Evolutionary conservation across 2,329 filamentous ascomycete genomes (phyloP).

Genomic region (Immersiporthe knoxdaviesiana): DNA sequence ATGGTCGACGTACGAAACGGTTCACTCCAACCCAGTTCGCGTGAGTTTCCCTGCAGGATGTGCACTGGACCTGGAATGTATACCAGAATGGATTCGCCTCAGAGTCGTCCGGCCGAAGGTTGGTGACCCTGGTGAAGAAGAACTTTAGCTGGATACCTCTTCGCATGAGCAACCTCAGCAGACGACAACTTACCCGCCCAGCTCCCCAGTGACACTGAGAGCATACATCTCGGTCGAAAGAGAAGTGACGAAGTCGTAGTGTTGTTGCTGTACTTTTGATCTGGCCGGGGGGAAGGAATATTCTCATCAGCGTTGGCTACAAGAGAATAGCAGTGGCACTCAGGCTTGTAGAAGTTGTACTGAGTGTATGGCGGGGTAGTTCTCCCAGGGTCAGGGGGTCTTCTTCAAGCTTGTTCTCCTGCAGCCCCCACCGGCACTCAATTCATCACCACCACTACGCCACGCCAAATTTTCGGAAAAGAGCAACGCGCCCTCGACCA

Average conservation of each 20-base stretch:
- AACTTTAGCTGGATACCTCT: not conserved
- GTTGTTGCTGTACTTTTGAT: not conserved
- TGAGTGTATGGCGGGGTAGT: not conserved
- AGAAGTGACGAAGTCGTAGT: not conserved
- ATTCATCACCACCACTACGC: not conserved
- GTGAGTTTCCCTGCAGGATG: slow-evolving; percentile 91
- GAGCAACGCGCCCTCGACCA: not conserved
- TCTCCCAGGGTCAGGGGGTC: not conserved
- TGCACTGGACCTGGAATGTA: slow-evolving; percentile 97
- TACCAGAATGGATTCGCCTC: slow-evolving; percentile 88
- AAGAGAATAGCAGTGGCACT: not conserved
- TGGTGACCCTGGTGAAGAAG: slow-evolving; percentile 71
- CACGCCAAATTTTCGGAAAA: slow-evolving; percentile 2
- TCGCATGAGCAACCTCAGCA: not conserved
- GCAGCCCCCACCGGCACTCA: not conserved
- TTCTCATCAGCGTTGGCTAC: not conserved
- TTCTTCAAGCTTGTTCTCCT: not conserved
- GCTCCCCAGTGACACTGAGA: slow-evolving; percentile 68
- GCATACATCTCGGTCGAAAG: slow-evolving; percentile 59
- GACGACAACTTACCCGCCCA: slow-evolving; percentile 61
- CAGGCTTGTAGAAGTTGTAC: not conserved
- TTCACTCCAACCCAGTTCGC: slow-evolving; percentile 84
- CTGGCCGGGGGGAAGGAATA: not conserved
- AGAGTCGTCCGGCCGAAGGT: slow-evolving; percentile 83
- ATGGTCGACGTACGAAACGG: slow-evolving; percentile 74